Conservation (phyloP, 768 basidiomycete genomes). For the Mycena olivaceomarginata region DNA sequence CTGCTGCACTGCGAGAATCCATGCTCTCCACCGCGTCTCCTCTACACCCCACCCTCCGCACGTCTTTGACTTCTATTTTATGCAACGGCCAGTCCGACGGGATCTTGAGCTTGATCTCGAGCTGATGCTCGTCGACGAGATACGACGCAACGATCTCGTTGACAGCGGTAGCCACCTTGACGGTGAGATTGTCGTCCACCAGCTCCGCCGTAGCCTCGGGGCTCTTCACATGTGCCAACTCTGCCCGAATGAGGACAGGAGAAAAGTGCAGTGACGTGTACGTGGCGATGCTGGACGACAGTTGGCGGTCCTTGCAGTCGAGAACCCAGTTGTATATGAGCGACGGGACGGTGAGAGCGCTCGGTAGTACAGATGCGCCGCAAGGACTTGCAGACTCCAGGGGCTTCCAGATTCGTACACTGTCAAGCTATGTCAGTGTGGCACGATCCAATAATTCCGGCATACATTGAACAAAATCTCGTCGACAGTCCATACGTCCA, state of each 20-base stretch:
- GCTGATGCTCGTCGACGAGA: slow-evolving; percentile 92
- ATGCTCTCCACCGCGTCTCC: slow-evolving; percentile 93
- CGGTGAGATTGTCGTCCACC: slow-evolving; percentile 83
- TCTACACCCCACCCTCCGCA: slow-evolving; percentile 92
- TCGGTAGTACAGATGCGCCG: slow-evolving; percentile 93
- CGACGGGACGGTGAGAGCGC: slow-evolving; percentile 89
- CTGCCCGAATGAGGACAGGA: slow-evolving; percentile 89
- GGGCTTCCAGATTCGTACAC: slow-evolving; percentile 74
- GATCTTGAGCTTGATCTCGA: slow-evolving; percentile 92
- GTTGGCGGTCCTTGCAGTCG: slow-evolving; percentile 92
- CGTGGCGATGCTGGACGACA: slow-evolving; percentile 82
- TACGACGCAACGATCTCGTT: slow-evolving; percentile 92
- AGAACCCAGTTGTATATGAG: slow-evolving; percentile 91
- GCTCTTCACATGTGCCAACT: slow-evolving; percentile 84
- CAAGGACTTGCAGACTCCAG: slow-evolving; percentile 77
- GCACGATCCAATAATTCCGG: slow-evolving; percentile 15
- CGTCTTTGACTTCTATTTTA: slow-evolving; percentile 90
- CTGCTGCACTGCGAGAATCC: slow-evolving; percentile 95
- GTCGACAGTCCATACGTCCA: slow-evolving; percentile 91
- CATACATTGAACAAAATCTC: slow-evolving; percentile 85
- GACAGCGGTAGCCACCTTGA: slow-evolving; percentile 84
- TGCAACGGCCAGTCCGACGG: slow-evolving; percentile 95
- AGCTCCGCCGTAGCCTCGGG: slow-evolving; percentile 73
- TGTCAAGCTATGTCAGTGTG: slow-evolving; percentile 51
- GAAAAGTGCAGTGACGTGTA: slow-evolving; percentile 93